Percentiles rank a stretch among this genome's conserved stretches.
phyloP scores from a whole-genome alignment of 495 filamentous ascomycete species.

The Talaromyces liani region DNA sequence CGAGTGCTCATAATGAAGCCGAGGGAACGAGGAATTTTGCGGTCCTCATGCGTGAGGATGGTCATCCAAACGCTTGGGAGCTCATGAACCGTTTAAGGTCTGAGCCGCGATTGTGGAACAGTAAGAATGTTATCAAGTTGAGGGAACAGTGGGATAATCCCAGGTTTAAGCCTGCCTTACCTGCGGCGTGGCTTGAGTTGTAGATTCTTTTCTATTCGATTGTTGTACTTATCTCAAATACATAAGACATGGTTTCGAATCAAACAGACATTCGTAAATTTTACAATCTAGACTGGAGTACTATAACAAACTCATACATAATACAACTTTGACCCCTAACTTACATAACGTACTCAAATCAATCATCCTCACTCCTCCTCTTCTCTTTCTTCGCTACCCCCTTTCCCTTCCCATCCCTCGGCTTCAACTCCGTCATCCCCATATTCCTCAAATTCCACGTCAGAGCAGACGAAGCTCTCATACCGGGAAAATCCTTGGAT shows the following conservation, averaged over 20 bases:
- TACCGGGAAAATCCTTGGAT: constrained; percentile 95
- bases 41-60: constrained; percentile 18
- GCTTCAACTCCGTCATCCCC: constrained; percentile 41
- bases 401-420: constrained; percentile 31
- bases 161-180: not conserved
- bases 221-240: not conserved
- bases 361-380: constrained; percentile 14
- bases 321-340: not conserved
- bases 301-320: not conserved
- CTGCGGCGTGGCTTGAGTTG: constrained; percentile 1
- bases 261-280: not conserved
- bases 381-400: constrained; percentile 19
- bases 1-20: not conserved
- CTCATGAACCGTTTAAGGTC: not conserved
- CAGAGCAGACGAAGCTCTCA: constrained; percentile 51
- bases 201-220: not conserved
- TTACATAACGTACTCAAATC: not conserved
- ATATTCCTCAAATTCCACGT: constrained; percentile 34
- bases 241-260: not conserved
- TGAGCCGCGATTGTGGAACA: not conserved
- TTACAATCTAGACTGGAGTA: not conserved
- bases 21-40: constrained; percentile 17
- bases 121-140: not conserved
- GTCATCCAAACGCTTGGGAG: constrained; percentile 1
- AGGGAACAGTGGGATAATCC: not conserved